phyloP scores from a whole-genome alignment of 805 yeast species.

The Wickerhamiella azyma region DNA sequence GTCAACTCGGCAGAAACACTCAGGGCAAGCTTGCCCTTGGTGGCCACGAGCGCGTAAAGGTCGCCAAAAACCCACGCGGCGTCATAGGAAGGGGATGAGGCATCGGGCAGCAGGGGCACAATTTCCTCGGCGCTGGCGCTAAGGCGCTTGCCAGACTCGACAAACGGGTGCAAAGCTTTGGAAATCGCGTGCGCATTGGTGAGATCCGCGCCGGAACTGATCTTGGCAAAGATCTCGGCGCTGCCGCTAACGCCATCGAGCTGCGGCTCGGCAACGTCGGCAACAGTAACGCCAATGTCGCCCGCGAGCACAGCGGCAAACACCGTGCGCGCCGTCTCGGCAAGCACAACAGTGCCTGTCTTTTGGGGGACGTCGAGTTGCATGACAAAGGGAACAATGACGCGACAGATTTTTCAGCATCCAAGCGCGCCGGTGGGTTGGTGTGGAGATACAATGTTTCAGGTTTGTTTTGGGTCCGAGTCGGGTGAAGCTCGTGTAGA shows the following conservation, averaged over 20 bases:
- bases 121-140: constrained; percentile 16
- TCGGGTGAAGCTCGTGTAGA: too few relatives aligned
- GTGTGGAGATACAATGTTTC: too few relatives aligned
- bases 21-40: constrained; percentile 23
- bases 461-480: too few relatives aligned
- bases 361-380: constrained; percentile 16
- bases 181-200: constrained; percentile 26
- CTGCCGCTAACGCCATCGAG: constrained; percentile 13
- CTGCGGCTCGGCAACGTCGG: constrained; percentile 18
- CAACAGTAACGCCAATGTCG: constrained; percentile 19
- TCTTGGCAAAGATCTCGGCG: constrained; percentile 36
- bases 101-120: constrained; percentile 18
- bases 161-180: constrained; percentile 5
- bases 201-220: constrained; percentile 19
- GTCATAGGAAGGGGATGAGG: constrained; percentile 25
- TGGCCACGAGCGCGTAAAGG: constrained; percentile 28
- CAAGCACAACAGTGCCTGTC: constrained; percentile 14
- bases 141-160: constrained; percentile 16
- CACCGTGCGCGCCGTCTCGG: constrained; percentile 27
- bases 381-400: constrained; percentile 2
- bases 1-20: constrained; percentile 21
- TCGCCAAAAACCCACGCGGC: constrained; percentile 35
- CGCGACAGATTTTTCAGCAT: background rate
- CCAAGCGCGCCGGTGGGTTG: too few relatives aligned
- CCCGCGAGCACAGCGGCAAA: constrained; percentile 30